Percentiles rank a stretch among this genome's conserved stretches.
Conservation (phyloP, 225 moss, liverwort and hornwort genomes). For the Takakia lepidozioides region DNA sequence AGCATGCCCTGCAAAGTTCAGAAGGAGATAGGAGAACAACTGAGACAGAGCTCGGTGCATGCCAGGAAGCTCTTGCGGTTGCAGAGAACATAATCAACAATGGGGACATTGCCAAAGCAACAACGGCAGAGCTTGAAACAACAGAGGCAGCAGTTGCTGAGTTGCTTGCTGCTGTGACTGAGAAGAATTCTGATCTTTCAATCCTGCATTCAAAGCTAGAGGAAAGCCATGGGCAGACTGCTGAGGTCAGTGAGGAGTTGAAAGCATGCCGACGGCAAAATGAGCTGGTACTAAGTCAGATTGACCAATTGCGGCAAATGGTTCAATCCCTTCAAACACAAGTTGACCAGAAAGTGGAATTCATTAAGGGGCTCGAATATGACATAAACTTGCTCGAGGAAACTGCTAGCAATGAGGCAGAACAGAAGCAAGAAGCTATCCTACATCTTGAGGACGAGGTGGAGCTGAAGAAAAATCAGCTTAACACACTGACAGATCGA, state of each 20-base stretch:
- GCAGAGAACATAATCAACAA: constrained; percentile 31
- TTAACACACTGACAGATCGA: constrained; percentile 10
- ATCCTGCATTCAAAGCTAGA: constrained; percentile 17
- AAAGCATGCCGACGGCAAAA: constrained; percentile 12
- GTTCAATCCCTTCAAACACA: constrained; percentile 32
- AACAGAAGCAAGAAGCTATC: constrained; percentile 25
- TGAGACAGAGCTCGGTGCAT: constrained; percentile 5
- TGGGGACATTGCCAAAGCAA: constrained; percentile 27
- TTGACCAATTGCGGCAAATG: constrained; percentile 29
- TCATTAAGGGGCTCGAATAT: constrained; percentile 49
- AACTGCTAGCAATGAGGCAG: constrained; percentile 30
- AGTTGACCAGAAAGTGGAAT: constrained; percentile 40
- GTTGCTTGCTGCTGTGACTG: constrained; percentile 36
- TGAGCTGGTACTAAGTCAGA: constrained; percentile 9
- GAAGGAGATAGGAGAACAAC: constrained; percentile 8
- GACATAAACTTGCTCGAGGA: constrained; percentile 47
- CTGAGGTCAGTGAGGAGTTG: constrained; percentile 17
- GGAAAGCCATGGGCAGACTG: constrained; percentile 18
- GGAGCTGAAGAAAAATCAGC: constrained; percentile 16
- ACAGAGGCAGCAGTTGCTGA: constrained; percentile 53
- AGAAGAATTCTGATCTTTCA: constrained; percentile 34
- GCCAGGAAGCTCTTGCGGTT: constrained; percentile 22
- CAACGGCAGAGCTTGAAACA: constrained; percentile 50
- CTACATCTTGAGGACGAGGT: constrained; percentile 23
- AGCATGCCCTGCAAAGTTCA: constrained; percentile 10